These are phyloP conservation scores for Lepidium sativum DNA, from an alignment of 345 rosid genomes.

Conservation along the genomic window DNA sequence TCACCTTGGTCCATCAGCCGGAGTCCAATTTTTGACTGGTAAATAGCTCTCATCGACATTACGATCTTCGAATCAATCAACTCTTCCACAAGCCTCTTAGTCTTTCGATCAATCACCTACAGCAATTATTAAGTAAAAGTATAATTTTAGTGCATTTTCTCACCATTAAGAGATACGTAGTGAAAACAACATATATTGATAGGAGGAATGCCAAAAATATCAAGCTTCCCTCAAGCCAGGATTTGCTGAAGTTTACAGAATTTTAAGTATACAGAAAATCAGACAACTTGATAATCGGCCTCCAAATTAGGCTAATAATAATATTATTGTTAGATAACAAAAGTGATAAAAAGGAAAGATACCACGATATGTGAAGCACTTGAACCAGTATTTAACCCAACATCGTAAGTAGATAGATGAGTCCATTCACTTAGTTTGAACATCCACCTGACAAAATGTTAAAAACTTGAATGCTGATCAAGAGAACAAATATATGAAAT, in stretches of 20 bases:
- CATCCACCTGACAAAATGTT: constrained; percentile 57
- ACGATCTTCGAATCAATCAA: constrained; percentile 81
- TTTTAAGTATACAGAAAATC: background rate
- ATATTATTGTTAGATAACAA: too few species aligned
- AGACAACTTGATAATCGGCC: constrained; percentile 2
- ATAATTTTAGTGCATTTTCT: background rate
- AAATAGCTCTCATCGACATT: constrained; percentile 91
- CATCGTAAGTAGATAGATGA: constrained; percentile 74
- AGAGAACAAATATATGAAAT: background rate
- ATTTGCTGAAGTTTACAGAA: background rate
- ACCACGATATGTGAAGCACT: constrained; percentile 92
- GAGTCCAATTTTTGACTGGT: constrained; percentile 90
- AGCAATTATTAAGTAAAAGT: constrained; percentile 20
- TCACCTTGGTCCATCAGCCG: constrained; percentile 80
- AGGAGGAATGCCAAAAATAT: background rate
- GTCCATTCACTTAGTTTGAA: constrained; percentile 96
- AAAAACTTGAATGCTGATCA: background rate
- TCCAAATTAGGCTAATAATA: too few species aligned
- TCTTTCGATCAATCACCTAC: constrained; percentile 79
- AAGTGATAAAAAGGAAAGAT: constrained; percentile 18
- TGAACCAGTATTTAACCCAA: constrained; percentile 80
- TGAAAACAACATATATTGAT: background rate
- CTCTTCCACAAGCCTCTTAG: constrained; percentile 91
- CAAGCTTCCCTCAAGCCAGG: background rate
- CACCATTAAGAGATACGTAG: background rate